These are phyloP conservation scores for Digitaria exilis DNA, from an alignment of 202 grass and related monocot species.

Conservation along the genomic window DNA sequence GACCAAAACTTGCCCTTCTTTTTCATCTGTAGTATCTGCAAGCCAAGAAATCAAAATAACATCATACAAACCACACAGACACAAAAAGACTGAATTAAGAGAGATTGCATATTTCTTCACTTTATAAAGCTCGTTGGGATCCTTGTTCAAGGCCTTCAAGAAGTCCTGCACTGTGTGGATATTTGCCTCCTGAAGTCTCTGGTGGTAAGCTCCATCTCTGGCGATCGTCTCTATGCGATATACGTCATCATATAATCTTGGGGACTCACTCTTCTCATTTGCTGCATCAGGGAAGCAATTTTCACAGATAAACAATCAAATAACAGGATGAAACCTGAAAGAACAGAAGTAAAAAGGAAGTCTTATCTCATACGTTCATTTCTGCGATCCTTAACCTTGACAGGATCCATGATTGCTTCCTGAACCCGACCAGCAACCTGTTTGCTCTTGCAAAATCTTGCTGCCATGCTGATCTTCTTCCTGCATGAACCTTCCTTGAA, in stretches of 20 bases:
- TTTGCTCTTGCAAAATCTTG: slow-evolving; percentile 1
- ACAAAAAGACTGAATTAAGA: background rate
- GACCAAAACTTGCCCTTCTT: background rate
- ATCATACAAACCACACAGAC: background rate
- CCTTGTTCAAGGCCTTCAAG: slow-evolving; percentile 34
- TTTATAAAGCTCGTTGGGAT: background rate
- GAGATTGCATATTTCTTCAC: background rate
- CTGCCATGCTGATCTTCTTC: slow-evolving; percentile 38
- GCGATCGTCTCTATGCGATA: slow-evolving; percentile 53
- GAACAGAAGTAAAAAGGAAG: background rate
- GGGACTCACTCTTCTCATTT: slow-evolving; percentile 46
- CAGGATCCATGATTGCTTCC: slow-evolving; percentile 38
- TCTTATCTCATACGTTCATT: slow-evolving; percentile 3
- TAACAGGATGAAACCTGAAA: background rate
- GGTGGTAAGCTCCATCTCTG: slow-evolving; percentile 46
- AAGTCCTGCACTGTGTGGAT: slow-evolving; percentile 52
- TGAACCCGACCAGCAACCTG: background rate
- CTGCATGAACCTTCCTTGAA: slow-evolving; percentile 58
- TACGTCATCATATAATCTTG: slow-evolving; percentile 38
- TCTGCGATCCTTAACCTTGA: slow-evolving; percentile 18
- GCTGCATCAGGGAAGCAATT: slow-evolving; percentile 12
- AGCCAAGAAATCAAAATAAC: background rate
- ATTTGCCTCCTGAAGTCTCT: slow-evolving; percentile 26
- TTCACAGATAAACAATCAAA: background rate
- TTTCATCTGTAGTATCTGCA: slow-evolving; percentile 26